phyloP scores from a whole-genome alignment of 768 basidiomycete species.

The Pulveroboletus sp. region DNA sequence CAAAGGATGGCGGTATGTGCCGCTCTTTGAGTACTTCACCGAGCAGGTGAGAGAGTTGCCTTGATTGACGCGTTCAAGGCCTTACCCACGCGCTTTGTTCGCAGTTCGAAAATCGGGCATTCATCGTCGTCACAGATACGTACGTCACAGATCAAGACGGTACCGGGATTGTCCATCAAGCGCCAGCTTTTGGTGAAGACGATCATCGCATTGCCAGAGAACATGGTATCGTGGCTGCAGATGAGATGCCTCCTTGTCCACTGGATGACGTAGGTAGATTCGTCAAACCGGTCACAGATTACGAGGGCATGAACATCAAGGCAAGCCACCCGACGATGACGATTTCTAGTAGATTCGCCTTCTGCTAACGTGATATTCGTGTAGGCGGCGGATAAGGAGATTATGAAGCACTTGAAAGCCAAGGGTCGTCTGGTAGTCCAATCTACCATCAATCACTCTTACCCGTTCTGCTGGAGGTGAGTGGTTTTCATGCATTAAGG shows the following conservation, averaged over 20 bases:
- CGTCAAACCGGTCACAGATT: conserved; percentile 87
- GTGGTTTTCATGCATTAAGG: not conserved
- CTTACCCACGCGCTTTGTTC: not conserved
- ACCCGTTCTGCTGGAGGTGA: conserved; percentile 97
- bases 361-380: conserved; percentile 1
- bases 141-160: conserved; percentile 94
- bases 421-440: conserved; percentile 88
- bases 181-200: conserved; percentile 97
- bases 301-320: conserved; percentile 87
- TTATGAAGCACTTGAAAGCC: conserved; percentile 86
- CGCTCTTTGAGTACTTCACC: conserved; percentile 95
- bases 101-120: conserved; percentile 89
- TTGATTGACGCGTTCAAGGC: not conserved
- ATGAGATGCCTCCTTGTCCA: conserved; percentile 96
- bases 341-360: not conserved
- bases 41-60: conserved; percentile 62
- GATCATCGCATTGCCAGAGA: conserved; percentile 92
- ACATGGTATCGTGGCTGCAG: conserved; percentile 76
- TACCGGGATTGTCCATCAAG: conserved; percentile 98
- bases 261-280: conserved; percentile 88
- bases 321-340: conserved; percentile 35
- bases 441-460: conserved; percentile 83
- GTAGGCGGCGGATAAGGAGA: conserved; percentile 92
- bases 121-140: conserved; percentile 83
- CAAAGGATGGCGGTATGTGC: conserved; percentile 94